Base-by-base conservation (phyloP, 2,329 filamentous ascomycete genomes). In the Trichoderma breve region DNA sequence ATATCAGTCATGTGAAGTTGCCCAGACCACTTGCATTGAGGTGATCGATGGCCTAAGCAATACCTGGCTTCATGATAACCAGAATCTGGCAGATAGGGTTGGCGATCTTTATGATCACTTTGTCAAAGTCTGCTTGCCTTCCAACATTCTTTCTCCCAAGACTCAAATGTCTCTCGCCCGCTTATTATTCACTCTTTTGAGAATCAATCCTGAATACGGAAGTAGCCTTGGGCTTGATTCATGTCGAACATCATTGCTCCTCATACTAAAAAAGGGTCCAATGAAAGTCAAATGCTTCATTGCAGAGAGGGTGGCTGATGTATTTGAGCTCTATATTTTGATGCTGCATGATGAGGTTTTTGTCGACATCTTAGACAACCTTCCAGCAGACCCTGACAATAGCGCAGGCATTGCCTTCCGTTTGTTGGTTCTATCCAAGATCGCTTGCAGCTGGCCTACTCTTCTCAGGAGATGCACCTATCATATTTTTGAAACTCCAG, bases 401-500 rank as follows among this genome's bases (percentile, higher is more conserved):
- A 82, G 86, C 14, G 95, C 98, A 80, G 95, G 94, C 0, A 95
- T 98, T 75, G 93, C 94, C 0, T 88, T 97, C 74, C 91, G 96
- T 6, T 83, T 98, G 3, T 88, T 93, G 73, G 89, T 93, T 9
- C 83, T 98, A 12, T 89, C 92, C 1, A 90, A 90, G 70, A 83
- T 99, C 72, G 96, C 93, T 28, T 93, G 93, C 34, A 84, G 86
- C 65, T 98, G 95, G 93, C 91, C 94, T 72, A 97, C 95, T 0
- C 85, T 98, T 24, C 86, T 98, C 57, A 91, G 95, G 66, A 90
- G 92, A 74, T 94, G 94, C 75, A 92, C 97, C 21, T 99, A 98
- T 79, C 92, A 96, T 80, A 94, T 98, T 26, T 97, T 98, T 76
- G 96, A 98, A 80, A 94, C 92, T 0, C 93, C 95, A 2, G 93